phyloP scores from a whole-genome alignment of 179 eudicot species.

The Drosera spatulata region DNA sequence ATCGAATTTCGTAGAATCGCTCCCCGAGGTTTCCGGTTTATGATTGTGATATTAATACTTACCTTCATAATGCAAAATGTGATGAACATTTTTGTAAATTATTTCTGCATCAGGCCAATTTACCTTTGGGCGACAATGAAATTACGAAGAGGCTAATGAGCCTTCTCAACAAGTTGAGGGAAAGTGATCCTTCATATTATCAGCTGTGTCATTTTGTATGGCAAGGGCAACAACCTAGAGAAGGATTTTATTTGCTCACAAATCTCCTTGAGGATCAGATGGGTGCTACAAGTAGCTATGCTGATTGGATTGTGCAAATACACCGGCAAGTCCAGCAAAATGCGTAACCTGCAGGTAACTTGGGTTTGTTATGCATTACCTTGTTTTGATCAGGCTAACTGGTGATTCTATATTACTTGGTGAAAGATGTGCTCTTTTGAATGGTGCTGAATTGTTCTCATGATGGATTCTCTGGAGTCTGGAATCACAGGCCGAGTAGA shows the following conservation, averaged over 20 bases:
- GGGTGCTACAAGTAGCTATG: slow-evolving; percentile 64
- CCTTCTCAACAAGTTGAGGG: slow-evolving; percentile 47
- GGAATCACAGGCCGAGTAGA: no score
- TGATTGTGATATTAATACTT: no score
- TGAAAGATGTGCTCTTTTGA: no score
- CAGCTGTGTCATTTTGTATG: slow-evolving; percentile 84
- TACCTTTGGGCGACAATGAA: slow-evolving; percentile 48
- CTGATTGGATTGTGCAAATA: slow-evolving; percentile 73
- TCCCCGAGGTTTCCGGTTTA: no score
- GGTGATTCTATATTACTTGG: no score
- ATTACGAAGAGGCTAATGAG: slow-evolving; percentile 68
- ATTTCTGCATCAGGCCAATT: slow-evolving; percentile 32
- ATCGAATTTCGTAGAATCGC: no score
- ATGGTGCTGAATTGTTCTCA: no score
- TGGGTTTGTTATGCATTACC: slow-evolving; percentile 3
- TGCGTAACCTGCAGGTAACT: slow-evolving; percentile 39
- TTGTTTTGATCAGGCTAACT: no score
- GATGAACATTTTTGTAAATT: background rate
- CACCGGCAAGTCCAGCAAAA: slow-evolving; percentile 83
- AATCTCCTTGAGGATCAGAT: slow-evolving; percentile 85
- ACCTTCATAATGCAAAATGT: background rate
- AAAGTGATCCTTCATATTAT: slow-evolving; percentile 57
- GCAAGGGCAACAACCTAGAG: slow-evolving; percentile 97
- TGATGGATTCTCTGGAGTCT: no score
- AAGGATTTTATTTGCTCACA: slow-evolving; percentile 70